phyloP scores from a whole-genome alignment of 2,329 filamentous ascomycete species.

The Chrysoporthe puriensis region DNA sequence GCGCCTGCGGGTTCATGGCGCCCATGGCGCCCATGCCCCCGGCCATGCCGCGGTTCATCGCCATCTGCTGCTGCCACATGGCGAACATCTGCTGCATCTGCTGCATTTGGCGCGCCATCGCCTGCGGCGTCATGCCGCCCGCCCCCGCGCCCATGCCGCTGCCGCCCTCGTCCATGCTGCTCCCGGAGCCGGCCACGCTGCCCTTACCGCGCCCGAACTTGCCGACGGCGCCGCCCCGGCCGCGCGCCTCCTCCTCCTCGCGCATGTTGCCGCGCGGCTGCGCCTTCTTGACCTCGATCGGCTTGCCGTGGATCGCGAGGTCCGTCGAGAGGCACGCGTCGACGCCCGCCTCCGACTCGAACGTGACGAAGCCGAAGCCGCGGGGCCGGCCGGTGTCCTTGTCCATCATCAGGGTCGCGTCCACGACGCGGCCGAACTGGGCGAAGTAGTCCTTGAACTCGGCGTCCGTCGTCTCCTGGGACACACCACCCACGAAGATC shows the following conservation, averaged over 20 bases:
- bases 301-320: conserved; percentile 91
- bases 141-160: conserved; percentile 35
- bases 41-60: conserved; percentile 66
- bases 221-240: conserved; percentile 62
- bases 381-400: conserved; percentile 97
- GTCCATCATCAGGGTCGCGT: conserved; percentile 99
- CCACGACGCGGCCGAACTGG: conserved; percentile 93
- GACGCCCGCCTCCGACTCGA: conserved; percentile 93
- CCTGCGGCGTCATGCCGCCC: conserved; percentile 81
- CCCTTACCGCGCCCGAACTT: conserved; percentile 57
- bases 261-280: conserved; percentile 93
- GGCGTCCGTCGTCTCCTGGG: conserved; percentile 93
- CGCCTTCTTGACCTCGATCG: conserved; percentile 97
- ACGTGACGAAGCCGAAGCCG: conserved; percentile 97
- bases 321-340: conserved; percentile 85
- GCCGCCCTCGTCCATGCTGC: conserved; percentile 39
- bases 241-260: conserved; percentile 79
- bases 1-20: conserved; percentile 45
- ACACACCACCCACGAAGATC: conserved; percentile 97
- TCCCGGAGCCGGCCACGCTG: conserved; percentile 46
- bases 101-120: conserved; percentile 99
- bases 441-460: conserved; percentile 97
- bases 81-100: conserved; percentile 97
- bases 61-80: conserved; percentile 84
- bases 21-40: conserved; percentile 49